Conservation (phyloP, 2,329 filamentous ascomycete species). For the Colletotrichum godetiae region DNA sequence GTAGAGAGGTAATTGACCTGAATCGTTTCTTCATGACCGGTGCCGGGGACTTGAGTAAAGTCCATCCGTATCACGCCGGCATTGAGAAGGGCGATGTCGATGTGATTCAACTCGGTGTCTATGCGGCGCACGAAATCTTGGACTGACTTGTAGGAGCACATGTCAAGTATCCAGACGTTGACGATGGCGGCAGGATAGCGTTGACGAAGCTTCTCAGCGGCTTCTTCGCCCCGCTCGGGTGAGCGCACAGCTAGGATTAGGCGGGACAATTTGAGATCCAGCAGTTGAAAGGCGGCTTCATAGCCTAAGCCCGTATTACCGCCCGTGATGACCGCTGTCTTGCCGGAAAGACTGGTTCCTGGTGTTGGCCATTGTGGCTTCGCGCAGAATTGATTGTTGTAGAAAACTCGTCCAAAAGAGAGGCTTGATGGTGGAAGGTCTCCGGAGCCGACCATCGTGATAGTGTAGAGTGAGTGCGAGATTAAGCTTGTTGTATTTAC, state of each 20-base stretch:
- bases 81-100: slow-evolving; percentile 60
- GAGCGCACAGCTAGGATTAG: slow-evolving; percentile 61
- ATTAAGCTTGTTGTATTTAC: no score
- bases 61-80: slow-evolving; percentile 49
- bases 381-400: slow-evolving; percentile 42
- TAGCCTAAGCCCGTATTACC: slow-evolving; percentile 61
- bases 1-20: slow-evolving; percentile 55
- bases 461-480: not conserved
- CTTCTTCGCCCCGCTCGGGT: slow-evolving; percentile 52
- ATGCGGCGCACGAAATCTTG: slow-evolving; percentile 53
- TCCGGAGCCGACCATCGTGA: not conserved
- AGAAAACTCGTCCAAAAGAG: slow-evolving; percentile 35
- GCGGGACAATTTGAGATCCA: slow-evolving; percentile 49
- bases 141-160: slow-evolving; percentile 58
- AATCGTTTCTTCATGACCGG: slow-evolving; percentile 52
- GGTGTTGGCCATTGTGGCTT: slow-evolving; percentile 38
- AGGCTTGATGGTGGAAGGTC: not conserved
- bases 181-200: slow-evolving; percentile 48
- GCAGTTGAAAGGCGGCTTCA: slow-evolving; percentile 53
- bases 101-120: slow-evolving; percentile 44
- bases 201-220: slow-evolving; percentile 46
- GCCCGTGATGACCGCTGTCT: slow-evolving; percentile 61
- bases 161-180: slow-evolving; percentile 63
- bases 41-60: slow-evolving; percentile 40
- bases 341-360: slow-evolving; percentile 43